phyloP scores from a whole-genome alignment of 2,329 filamentous ascomycete genomes.

The Beauveria sp. region DNA sequence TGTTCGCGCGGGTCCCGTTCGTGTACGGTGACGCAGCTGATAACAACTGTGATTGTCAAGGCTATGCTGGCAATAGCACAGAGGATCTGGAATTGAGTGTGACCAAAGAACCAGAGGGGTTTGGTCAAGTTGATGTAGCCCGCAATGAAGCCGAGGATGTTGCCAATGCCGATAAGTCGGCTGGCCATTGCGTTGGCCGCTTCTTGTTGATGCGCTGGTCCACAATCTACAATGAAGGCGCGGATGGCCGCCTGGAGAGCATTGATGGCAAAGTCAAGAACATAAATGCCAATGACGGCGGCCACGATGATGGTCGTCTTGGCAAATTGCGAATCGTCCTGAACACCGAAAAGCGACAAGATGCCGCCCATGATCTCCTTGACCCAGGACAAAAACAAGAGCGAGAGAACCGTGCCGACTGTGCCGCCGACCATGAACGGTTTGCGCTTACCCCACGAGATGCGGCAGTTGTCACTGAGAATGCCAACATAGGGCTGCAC shows the following conservation, averaged over 20 bases:
- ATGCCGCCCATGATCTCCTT: slow-evolving; percentile 63
- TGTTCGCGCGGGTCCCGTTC: slow-evolving; percentile 77
- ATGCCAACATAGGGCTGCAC: slow-evolving; percentile 81
- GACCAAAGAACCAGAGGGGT: slow-evolving; percentile 70
- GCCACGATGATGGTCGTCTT: slow-evolving; percentile 63
- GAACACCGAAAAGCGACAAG: slow-evolving; percentile 62
- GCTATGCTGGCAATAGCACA: slow-evolving; percentile 76
- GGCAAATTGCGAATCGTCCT: slow-evolving; percentile 55
- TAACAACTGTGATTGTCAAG: slow-evolving; percentile 58
- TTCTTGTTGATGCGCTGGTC: slow-evolving; percentile 88
- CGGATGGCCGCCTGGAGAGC: slow-evolving; percentile 90
- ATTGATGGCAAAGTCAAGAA: slow-evolving; percentile 92
- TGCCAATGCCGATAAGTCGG: slow-evolving; percentile 76
- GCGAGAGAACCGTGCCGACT: slow-evolving; percentile 55
- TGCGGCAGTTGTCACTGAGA: slow-evolving; percentile 68
- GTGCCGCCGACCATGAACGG: slow-evolving; percentile 73
- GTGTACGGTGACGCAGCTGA: slow-evolving; percentile 61
- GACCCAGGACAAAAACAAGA: slow-evolving; percentile 67
- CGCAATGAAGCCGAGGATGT: slow-evolving; percentile 83
- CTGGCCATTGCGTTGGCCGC: slow-evolving; percentile 91
- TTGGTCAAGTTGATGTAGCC: slow-evolving; percentile 75
- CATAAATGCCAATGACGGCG: slow-evolving; percentile 80
- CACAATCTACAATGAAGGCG: slow-evolving; percentile 89
- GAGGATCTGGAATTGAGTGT: slow-evolving; percentile 87
- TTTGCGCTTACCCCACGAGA: slow-evolving; percentile 69